phyloP scores from a whole-genome alignment of 2,329 filamentous ascomycete genomes.

The Arthrinium puccinioides region DNA sequence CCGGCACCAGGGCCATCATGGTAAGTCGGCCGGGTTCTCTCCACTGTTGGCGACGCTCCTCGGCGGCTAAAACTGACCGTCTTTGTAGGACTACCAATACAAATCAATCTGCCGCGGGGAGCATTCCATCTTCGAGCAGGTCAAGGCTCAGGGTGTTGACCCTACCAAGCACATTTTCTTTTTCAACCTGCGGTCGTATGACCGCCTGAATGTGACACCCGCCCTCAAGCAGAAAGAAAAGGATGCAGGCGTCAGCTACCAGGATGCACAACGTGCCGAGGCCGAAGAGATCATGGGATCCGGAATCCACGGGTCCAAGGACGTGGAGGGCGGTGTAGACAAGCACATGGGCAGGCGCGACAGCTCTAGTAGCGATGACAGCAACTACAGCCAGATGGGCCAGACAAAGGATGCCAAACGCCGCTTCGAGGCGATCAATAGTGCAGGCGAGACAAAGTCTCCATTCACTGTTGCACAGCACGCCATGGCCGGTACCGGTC shows the following conservation, averaged over 20 bases:
- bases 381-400: no score
- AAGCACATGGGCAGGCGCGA: conserved; percentile 39
- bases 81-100: conserved; percentile 72
- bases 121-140: conserved; percentile 79
- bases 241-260: conserved; percentile 74
- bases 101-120: conserved; percentile 90
- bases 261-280: conserved; percentile 79
- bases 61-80: background rate
- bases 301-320: conserved; percentile 56
- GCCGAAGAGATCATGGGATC: conserved; percentile 81
- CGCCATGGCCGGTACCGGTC: conserved; percentile 65
- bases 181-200: conserved; percentile 90
- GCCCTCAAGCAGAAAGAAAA: conserved; percentile 69
- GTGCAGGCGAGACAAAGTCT: conserved; percentile 29
- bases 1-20: conserved; percentile 90
- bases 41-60: background rate
- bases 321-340: conserved; percentile 37
- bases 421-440: conserved; percentile 43
- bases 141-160: conserved; percentile 67
- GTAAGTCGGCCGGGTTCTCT: background rate
- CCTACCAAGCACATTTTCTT: conserved; percentile 78
- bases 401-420: conserved; percentile 39
- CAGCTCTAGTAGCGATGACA: conserved; percentile 25
- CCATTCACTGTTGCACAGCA: conserved; percentile 61
- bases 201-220: conserved; percentile 79